Base-by-base conservation (phyloP, 73 alveolate genomes). In the Paraurostyla sp. region DNA sequence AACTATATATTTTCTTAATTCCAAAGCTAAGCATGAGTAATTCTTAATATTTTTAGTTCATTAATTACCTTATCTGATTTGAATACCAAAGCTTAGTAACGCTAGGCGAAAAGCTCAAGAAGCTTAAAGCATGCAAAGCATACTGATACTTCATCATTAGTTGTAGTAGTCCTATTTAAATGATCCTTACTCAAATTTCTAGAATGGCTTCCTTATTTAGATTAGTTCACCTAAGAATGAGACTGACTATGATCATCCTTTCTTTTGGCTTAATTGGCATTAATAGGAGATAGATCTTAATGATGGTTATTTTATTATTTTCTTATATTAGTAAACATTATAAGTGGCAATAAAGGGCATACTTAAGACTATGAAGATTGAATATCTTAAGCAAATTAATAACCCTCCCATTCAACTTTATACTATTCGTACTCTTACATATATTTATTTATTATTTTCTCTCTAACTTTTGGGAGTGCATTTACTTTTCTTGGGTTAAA, bases 321-420 rank as follows among this genome's bases (percentile, higher is more conserved):
- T n/a, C n/a, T n/a, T n/a, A n/a, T n/a, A n/a, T 65, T 58, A 9
- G 35, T 65, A 22, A 65, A 65, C 1, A 38, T 36, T 11, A 65
- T 65, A 36, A 65, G 42, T 35, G 82, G 82, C 1, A 65, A 18
- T 40, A 65, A 30, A 13, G 82, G 82, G 82, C 82, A 65, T 1
- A 65, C 38, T n/a, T n/a, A n/a, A n/a, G n/a, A n/a, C n/a, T n/a
- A n/a, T n/a, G n/a, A n/a, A n/a, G n/a, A 38, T 32, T 36, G 3
- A 6, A 32, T 38, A 20, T 65, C 23, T 36, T n/a, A n/a, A n/a
- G n/a, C n/a, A n/a, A n/a, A 18, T 40, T 38, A 38, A 22, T 3
- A 13, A 33, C 41, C 82, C 18, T 40, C 41, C 82, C 82, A 65
- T 65, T 65, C 82, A 38, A 2, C 6, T 32, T 38, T 6, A 22